Percentiles rank a stretch among this genome's conserved stretches.
phyloP scores from a whole-genome alignment of 257 asterid species.

The Solanum sejunctum region DNA sequence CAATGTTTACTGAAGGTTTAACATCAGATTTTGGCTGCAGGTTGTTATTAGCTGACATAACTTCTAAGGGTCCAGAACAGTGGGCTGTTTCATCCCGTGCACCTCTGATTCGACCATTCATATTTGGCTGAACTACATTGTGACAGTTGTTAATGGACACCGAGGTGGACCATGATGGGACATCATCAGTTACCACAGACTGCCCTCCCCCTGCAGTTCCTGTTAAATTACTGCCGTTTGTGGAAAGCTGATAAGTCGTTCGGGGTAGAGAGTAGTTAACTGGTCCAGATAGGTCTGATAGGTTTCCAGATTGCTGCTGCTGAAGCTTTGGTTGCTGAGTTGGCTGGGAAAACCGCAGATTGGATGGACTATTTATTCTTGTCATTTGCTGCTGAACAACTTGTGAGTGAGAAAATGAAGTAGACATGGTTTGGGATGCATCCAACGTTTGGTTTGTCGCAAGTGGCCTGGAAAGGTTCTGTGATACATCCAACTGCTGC shows the following conservation, averaged over 20 bases:
- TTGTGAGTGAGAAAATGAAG: constrained; percentile 22
- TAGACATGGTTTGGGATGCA: constrained; percentile 24
- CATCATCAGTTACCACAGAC: constrained; percentile 65
- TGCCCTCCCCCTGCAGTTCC: constrained; percentile 36
- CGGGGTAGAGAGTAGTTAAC: constrained; percentile 27
- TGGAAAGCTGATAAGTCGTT: constrained; percentile 34
- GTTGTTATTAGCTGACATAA: constrained; percentile 30
- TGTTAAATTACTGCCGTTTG: constrained; percentile 12
- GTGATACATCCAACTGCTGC: constrained; percentile 37
- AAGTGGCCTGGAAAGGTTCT: constrained; percentile 38
- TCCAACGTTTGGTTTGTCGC: constrained; percentile 39
- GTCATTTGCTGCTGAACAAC: constrained; percentile 9
- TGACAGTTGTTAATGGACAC: constrained; percentile 79
- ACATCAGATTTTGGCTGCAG: constrained; percentile 42
- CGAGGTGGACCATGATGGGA: constrained; percentile 89
- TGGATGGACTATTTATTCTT: constrained; percentile 28
- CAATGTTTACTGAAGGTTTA: constrained; percentile 32
- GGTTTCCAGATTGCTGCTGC: constrained; percentile 20
- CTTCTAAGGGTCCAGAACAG: constrained; percentile 40
- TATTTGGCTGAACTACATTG: constrained; percentile 32
- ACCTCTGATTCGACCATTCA: constrained; percentile 28
- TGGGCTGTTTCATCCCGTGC: constrained; percentile 45
- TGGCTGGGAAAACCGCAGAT: constrained; percentile 30
- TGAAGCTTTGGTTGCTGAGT: constrained; percentile 33
- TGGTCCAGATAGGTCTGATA: constrained; percentile 42